phyloP scores from a whole-genome alignment of 2,329 filamentous ascomycete genomes.

The Phialocephala sp. region DNA sequence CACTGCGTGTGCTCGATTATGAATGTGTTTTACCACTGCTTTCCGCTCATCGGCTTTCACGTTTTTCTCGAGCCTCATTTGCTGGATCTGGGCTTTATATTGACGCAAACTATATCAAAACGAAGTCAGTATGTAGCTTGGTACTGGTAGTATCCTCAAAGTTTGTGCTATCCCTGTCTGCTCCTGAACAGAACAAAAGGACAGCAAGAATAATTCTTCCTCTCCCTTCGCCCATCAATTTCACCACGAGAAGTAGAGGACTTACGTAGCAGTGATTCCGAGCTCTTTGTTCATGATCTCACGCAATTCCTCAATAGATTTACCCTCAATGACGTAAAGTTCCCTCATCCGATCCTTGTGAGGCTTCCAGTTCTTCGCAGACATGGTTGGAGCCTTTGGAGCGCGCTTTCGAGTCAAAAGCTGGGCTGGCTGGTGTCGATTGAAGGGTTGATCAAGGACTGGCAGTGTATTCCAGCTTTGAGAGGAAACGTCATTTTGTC shows the following conservation, averaged over 20 bases:
- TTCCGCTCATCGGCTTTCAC: conserved; percentile 20
- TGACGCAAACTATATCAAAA: conserved; percentile 22
- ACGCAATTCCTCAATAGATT: conserved; percentile 18
- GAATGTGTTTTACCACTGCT: conserved; percentile 22
- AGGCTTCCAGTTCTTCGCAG: conserved; percentile 27
- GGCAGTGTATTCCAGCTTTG: conserved; percentile 4
- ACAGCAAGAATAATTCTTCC: conserved; percentile 12
- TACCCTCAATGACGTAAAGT: conserved; percentile 22
- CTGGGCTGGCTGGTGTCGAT: conserved; percentile 14
- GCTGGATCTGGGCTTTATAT: conserved; percentile 25
- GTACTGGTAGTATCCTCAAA: conserved; percentile 5
- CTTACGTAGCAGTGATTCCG: conserved; percentile 25
- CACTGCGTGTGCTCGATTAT: conserved; percentile 19
- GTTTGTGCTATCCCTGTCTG: conserved; percentile 4
- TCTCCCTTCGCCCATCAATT: conserved; percentile 13
- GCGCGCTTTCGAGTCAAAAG: conserved; percentile 23
- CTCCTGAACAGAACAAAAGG: conserved; percentile 4
- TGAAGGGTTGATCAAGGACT: conserved; percentile 8
- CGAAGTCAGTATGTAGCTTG: conserved; percentile 13
- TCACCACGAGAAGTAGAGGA: conserved; percentile 12
- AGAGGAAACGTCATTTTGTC: conserved; percentile 11
- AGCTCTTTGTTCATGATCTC: conserved; percentile 28
- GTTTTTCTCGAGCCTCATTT: conserved; percentile 26
- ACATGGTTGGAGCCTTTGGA: conserved; percentile 30
- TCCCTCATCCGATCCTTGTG: conserved; percentile 24